phyloP scores from a whole-genome alignment of 2,329 filamentous ascomycete genomes.

The Sarocladium oryzae region DNA sequence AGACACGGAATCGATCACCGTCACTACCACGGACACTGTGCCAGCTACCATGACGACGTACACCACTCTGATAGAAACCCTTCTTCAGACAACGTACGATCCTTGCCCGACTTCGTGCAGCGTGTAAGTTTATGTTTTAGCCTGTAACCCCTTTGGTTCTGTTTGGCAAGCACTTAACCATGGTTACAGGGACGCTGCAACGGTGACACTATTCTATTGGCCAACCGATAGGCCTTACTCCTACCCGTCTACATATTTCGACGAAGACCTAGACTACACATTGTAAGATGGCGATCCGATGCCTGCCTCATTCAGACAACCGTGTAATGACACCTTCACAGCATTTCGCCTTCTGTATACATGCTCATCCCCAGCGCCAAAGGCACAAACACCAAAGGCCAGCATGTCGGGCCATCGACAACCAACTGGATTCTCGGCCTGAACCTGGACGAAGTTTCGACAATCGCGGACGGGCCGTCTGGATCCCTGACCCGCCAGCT shows the following conservation, averaged over 20 bases:
- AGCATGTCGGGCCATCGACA: conserved; percentile 4
- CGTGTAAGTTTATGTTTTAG: conserved; percentile 4
- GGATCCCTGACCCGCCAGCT: conserved; percentile 4
- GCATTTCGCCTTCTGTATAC: conserved; percentile 4
- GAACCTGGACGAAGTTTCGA: conserved; percentile 3
- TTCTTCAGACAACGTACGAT: conserved; percentile 1
- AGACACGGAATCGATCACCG: neutral
- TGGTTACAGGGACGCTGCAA: neutral
- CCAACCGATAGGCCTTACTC: neutral
- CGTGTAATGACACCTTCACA: neutral
- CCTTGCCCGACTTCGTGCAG: conserved; percentile 4
- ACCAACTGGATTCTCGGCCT: conserved; percentile 5
- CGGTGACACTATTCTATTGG: conserved; percentile 4
- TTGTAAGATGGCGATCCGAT: too few species aligned
- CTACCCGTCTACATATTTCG: neutral
- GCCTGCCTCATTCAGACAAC: too few species aligned
- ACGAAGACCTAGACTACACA: conserved; percentile 4
- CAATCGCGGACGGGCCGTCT: conserved; percentile 2
- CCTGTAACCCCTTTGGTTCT: too few species aligned
- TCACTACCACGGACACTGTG: conserved; percentile 1
- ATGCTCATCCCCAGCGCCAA: conserved; percentile 8
- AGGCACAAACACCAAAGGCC: conserved; percentile 1
- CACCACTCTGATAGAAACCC: neutral
- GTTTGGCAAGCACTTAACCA: too few species aligned
- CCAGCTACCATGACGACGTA: conserved; percentile 2